Evolutionary conservation across 345 rosid species (phyloP), one percentile per base, ranked within the genome.

Genomic region (Erucastrum elatum): DNA sequence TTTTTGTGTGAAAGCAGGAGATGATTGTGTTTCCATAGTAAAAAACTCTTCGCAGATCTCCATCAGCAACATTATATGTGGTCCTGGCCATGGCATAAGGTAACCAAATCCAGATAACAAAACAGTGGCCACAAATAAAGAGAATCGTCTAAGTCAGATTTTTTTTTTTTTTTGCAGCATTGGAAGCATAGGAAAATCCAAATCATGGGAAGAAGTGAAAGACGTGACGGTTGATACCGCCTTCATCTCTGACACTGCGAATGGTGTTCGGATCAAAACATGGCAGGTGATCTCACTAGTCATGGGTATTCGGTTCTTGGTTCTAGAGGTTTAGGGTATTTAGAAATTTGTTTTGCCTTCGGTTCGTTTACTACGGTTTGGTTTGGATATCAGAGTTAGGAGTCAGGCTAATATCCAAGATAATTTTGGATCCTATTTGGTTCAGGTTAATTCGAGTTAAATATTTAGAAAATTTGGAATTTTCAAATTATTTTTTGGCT

Each of bases 11-110:
- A 2, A 74, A 75, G 71, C 82, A 94, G 98, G 98, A 70, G 98
- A 92, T 81, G 98, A 94, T 62, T 92, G 98, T 77, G 79, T 94
- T 75, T 94, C 98, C n/a, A 90, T 94, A 11, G 97, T 90, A 1
- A 78, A 83, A 74, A 88, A 93, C 78, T 90, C 98, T 41, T 88
- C 98, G 6, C 76, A 77, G 80, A 88, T 94, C 81, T 82, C 60
- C 51, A 83, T 94, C 80, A 86, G 77, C 68, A 87, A 88, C 77
- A 65, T 90, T 72, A 76, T 68, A 6, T 94, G 98, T 71, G 98
- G 98, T n/a, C 97, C 98, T 82, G 98, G 98, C 73, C 98, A 94
- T 72, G 98, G 98, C 72, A 90, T 94, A 78, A 94, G 98, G 97
- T 94, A 82, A 77, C 41, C 31, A 51, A 29, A 79, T 17, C 68